Evolutionary conservation across 2,329 filamentous ascomycete species (phyloP).

Genomic region (Cercospora nicotianae): DNA sequence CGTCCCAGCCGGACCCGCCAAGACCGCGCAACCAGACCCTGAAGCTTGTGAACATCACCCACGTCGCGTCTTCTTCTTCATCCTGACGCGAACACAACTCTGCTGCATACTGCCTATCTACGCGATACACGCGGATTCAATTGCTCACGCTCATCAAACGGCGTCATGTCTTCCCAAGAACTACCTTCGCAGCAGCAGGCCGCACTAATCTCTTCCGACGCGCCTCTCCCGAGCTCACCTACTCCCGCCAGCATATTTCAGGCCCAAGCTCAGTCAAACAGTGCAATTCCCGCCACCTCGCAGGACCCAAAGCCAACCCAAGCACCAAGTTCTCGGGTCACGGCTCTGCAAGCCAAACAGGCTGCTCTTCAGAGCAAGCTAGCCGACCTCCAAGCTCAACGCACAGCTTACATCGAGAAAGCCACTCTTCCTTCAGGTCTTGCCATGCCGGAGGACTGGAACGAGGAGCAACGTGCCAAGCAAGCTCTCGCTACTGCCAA

Average conservation of each 20-base stretch:
- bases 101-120: neutral
- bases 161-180: slow-evolving; percentile 31
- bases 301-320: neutral
- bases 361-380: slow-evolving; percentile 51
- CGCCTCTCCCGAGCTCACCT: slow-evolving; percentile 22
- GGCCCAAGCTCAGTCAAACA: neutral
- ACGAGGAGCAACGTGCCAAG: slow-evolving; percentile 26
- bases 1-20: neutral
- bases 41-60: neutral
- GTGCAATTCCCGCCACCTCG: neutral
- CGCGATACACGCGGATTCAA: neutral
- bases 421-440: slow-evolving; percentile 33
- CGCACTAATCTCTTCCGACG: slow-evolving; percentile 12
- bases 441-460: slow-evolving; percentile 30
- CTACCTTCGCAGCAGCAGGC: slow-evolving; percentile 9
- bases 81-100: neutral
- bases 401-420: slow-evolving; percentile 37
- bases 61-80: neutral
- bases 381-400: slow-evolving; percentile 48
- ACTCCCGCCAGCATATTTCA: slow-evolving; percentile 9
- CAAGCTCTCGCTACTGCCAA: slow-evolving; percentile 48
- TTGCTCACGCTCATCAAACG: slow-evolving; percentile 30
- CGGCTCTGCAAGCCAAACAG: slow-evolving; percentile 33
- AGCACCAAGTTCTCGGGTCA: slow-evolving; percentile 24
- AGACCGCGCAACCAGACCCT: neutral